Base-by-base conservation (phyloP, 23 red algal species). In the Pyropia yezoensis region DNA sequence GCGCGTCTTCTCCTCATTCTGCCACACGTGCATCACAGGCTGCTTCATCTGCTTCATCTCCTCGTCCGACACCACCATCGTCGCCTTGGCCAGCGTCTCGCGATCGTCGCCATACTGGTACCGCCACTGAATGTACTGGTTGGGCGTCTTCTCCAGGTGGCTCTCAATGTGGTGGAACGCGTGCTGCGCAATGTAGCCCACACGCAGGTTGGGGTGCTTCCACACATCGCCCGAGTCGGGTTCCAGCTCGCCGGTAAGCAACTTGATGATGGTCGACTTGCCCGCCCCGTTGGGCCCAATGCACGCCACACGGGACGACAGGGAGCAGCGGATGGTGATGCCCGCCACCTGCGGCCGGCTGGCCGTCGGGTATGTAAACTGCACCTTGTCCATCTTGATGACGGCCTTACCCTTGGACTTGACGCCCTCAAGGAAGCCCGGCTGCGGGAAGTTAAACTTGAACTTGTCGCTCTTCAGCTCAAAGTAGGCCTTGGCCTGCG, bases 211-310 rank as follows among this genome's bases (percentile, higher is more conserved):
- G n/a, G 93, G 85, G 32, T 89, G 87, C 63, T 89, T 89, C 85
- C 83, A 90, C n/a, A 97, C 84, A 33, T 65, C 70, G 27, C 93
- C 93, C 20, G 71, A 59, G 45, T 69, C 65, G 21, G 93, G 78
- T 18, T 85, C 84, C 14, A 90, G 45, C 59, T 97, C 93, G 49
- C 93, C 93, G 20, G 84, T 89, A 2, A 97, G 55, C 20, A 97
- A 57, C 74, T 97, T 97, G 75, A 97, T 65, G 66, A 97, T 83
- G 1, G 93, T 97, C 7, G 93, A 90, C 69, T 97, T 90, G 2
- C 93, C 93, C 5, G 93, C 93, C 6, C 93, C 93, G 61, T 97
- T 97, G 2, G 93, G 93, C 1, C 93, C 93, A 61, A 97, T 80
- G 49, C 85, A 83, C 8, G 93, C 93, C n/a, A 89, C 75, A 33